Percentiles rank a stretch among this genome's conserved stretches.
phyloP scores from a whole-genome alignment of 2,329 filamentous ascomycete genomes.

The Claviceps humidiphila region DNA sequence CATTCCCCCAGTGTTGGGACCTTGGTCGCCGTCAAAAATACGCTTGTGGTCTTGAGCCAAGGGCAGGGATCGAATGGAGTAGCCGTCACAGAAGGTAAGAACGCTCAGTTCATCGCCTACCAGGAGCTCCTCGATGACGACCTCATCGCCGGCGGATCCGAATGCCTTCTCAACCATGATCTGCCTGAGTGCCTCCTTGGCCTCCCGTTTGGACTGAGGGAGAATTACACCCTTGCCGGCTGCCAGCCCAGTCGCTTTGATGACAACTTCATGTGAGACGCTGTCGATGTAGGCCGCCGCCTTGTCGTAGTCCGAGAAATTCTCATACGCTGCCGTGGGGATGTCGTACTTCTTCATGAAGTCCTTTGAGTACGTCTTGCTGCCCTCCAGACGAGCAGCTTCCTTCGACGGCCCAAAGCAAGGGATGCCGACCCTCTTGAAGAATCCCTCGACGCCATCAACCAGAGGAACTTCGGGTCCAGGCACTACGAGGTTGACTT shows the following conservation, averaged over 20 bases:
- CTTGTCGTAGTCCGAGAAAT: slow-evolving; percentile 65
- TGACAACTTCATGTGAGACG: slow-evolving; percentile 63
- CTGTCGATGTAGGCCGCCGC: slow-evolving; percentile 63
- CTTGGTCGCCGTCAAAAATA: slow-evolving; percentile 77
- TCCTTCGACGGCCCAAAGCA: slow-evolving; percentile 77
- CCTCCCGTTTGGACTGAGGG: slow-evolving; percentile 68
- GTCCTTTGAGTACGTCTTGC: slow-evolving; percentile 94
- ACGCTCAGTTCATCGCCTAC: slow-evolving; percentile 87
- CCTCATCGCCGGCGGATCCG: slow-evolving; percentile 72
- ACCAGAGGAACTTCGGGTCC: slow-evolving; percentile 92
- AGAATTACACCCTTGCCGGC: slow-evolving; percentile 95
- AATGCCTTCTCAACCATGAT: slow-evolving; percentile 89
- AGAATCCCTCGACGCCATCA: slow-evolving; percentile 75
- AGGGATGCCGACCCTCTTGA: slow-evolving; percentile 58
- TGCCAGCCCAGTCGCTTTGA: slow-evolving; percentile 86
- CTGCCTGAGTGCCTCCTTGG: slow-evolving; percentile 64
- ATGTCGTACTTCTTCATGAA: slow-evolving; percentile 90
- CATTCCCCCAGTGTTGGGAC: slow-evolving; percentile 95
- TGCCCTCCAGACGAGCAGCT: slow-evolving; percentile 85
- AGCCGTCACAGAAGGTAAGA: slow-evolving; percentile 82
- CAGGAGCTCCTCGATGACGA: slow-evolving; percentile 91
- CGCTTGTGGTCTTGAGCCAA: slow-evolving; percentile 96
- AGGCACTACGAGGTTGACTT: slow-evolving; percentile 72
- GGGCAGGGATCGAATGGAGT: slow-evolving; percentile 68
- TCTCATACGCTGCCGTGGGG: slow-evolving; percentile 81